These are phyloP conservation scores for Claviceps africana DNA, from an alignment of 2,329 filamentous ascomycete genomes.

Conservation along the genomic window DNA sequence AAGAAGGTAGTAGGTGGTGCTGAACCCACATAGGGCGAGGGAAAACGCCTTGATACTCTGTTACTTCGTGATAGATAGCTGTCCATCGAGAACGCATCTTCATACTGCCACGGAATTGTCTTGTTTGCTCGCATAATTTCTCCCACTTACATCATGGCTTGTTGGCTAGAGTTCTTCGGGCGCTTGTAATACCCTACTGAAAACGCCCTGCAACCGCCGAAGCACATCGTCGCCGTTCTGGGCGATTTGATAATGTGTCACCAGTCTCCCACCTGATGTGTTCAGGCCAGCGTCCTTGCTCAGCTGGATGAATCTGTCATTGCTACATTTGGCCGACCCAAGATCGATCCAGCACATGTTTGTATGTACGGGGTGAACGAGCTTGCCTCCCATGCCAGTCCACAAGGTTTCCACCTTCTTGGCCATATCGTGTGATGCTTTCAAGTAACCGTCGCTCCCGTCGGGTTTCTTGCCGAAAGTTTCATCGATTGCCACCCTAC, in stretches of 20 bases:
- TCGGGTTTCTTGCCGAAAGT: slow-evolving; percentile 25
- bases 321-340: slow-evolving; percentile 37
- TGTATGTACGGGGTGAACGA: slow-evolving; percentile 61
- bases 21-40: background rate
- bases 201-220: slow-evolving; percentile 38
- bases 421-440: slow-evolving; percentile 46
- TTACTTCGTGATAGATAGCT: background rate
- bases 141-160: background rate
- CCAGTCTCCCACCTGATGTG: slow-evolving; percentile 26
- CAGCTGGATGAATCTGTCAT: slow-evolving; percentile 24
- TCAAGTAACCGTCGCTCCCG: slow-evolving; percentile 41
- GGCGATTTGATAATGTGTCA: slow-evolving; percentile 47
- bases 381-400: slow-evolving; percentile 53
- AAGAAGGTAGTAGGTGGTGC: background rate
- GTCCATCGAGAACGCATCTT: background rate
- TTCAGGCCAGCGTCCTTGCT: slow-evolving; percentile 29
- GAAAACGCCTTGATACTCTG: background rate
- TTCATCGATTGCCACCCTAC: slow-evolving; percentile 48
- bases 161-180: background rate
- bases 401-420: slow-evolving; percentile 55
- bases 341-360: slow-evolving; percentile 86
- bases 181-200: slow-evolving; percentile 23
- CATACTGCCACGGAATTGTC: background rate
- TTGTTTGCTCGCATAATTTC: background rate
- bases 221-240: slow-evolving; percentile 46